Evolutionary conservation across 371 early-diverging fungal species (phyloP).

Genomic region (Circinella umbellata): DNA sequence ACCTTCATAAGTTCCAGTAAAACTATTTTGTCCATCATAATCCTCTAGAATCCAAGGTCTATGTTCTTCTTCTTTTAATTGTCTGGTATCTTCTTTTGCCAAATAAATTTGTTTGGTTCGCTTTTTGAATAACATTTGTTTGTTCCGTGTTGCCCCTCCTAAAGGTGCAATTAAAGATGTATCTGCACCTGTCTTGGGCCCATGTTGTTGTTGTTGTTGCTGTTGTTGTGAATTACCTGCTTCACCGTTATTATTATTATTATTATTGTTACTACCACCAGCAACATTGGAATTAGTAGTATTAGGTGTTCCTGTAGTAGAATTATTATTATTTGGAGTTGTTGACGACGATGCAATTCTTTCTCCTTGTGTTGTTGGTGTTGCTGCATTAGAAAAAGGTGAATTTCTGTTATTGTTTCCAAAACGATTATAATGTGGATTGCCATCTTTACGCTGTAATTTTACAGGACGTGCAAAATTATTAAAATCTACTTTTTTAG

Average conservation of each 20-base stretch:
- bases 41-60: slow-evolving; percentile 84
- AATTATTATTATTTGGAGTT: slow-evolving; percentile 16
- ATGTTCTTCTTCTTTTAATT: slow-evolving; percentile 73
- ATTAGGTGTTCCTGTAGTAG: slow-evolving; percentile 28
- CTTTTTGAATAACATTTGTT: slow-evolving; percentile 82
- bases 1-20: slow-evolving; percentile 81
- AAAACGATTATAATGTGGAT: slow-evolving; percentile 36
- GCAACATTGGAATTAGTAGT: background rate
- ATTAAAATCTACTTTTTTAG: slow-evolving; percentile 55
- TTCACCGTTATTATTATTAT: slow-evolving; percentile 28
- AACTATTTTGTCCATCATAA: slow-evolving; percentile 69
- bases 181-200: slow-evolving; percentile 70
- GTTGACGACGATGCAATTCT: background rate
- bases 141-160: slow-evolving; percentile 81
- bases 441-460: slow-evolving; percentile 65
- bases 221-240: slow-evolving; percentile 23
- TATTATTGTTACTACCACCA: slow-evolving; percentile 26
- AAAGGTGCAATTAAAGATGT: slow-evolving; percentile 78
- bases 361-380: slow-evolving; percentile 7
- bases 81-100: slow-evolving; percentile 75
- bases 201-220: slow-evolving; percentile 36
- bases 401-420: background rate
- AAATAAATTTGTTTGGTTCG: slow-evolving; percentile 80
- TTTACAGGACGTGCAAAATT: slow-evolving; percentile 72
- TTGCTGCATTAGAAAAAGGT: slow-evolving; percentile 5